Conservation (phyloP, 2,329 filamentous ascomycete species). For the Fragosphaeria purpurea region DNA sequence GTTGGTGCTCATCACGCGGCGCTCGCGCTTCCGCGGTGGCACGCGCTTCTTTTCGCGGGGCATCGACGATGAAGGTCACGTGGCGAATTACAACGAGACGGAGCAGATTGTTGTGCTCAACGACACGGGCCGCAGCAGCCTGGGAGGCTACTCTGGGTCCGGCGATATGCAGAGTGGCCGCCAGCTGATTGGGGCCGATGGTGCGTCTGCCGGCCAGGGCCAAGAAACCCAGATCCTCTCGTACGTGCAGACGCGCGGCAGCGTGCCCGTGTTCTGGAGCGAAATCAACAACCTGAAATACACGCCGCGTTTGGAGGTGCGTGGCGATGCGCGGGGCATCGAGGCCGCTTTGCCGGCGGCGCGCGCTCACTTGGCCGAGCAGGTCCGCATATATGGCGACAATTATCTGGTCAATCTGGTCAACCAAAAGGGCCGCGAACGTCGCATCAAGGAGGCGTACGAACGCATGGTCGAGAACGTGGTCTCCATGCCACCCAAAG, state of each 20-base stretch:
- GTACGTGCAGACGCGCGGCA: slow-evolving; percentile 93
- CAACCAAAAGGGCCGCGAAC: slow-evolving; percentile 89
- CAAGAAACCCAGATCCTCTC: slow-evolving; percentile 82
- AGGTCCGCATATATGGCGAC: slow-evolving; percentile 87
- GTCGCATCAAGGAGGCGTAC: slow-evolving; percentile 83
- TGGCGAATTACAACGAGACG: slow-evolving; percentile 98
- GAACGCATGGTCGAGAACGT: slow-evolving; percentile 78
- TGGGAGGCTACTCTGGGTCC: slow-evolving; percentile 73
- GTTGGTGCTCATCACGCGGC: slow-evolving; percentile 75
- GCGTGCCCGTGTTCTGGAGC: slow-evolving; percentile 91
- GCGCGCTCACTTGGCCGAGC: slow-evolving; percentile 81
- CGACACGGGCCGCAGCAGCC: slow-evolving; percentile 58
- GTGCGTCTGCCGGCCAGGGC: slow-evolving; percentile 27
- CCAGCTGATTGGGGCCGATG: slow-evolving; percentile 41
- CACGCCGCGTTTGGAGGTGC: slow-evolving; percentile 79
- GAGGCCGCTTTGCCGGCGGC: slow-evolving; percentile 73
- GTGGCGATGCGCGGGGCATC: slow-evolving; percentile 73
- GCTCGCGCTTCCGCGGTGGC: slow-evolving; percentile 79
- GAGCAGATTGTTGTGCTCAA: slow-evolving; percentile 89
- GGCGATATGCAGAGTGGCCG: slow-evolving; percentile 61
- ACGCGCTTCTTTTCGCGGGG: slow-evolving; percentile 93
- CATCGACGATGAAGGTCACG: slow-evolving; percentile 84
- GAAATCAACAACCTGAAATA: slow-evolving; percentile 92
- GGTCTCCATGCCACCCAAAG: slow-evolving; percentile 57
- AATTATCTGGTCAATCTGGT: slow-evolving; percentile 97